Base-by-base conservation (phyloP, 2,329 filamentous ascomycete species). In the Boeremia exigua region DNA sequence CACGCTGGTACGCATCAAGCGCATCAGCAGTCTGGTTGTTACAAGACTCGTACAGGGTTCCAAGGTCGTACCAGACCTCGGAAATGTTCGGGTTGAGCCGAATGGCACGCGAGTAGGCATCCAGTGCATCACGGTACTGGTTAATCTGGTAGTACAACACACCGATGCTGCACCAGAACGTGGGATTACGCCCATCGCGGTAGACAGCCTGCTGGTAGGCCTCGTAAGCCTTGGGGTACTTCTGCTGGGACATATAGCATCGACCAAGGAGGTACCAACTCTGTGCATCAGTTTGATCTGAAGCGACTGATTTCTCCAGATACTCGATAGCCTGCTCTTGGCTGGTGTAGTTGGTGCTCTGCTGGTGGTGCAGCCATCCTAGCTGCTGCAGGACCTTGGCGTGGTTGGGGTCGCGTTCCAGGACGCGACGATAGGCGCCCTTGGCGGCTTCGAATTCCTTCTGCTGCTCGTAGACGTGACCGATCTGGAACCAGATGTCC, bases 91-190 rank as follows among this genome's bases (percentile, higher is more conserved):
- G 95, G 74, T 98, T 99, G 68, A 99, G 79, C 52, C 95, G 89
- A 69, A 98, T 99, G 42, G 95, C 95, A 58, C 95, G 90, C 59
- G 93, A 97, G 78, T 98, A 99, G 34, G 95, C 95, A 80, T 99
- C 95, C 48, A 99, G 85, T 3, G 95, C 95, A 81, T 99, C 95
- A 56, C 95, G 88, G 79, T 99, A 99, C 80, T 99, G 95, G 78
- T 98, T 99, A 81, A 99, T 99, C 79, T 98, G 95, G 79, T 98
- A 99, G 77, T 99, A 99, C 56, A 99, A 84, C 14, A 99, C 95
- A 75, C 95, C 95, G 73, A 99, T 99, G 9, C 94, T 98, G 81
- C 95, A 98, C 95, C 95, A 99, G 81, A 98, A 99, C 2, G 95
- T 98, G 15, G 95, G 95, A 75, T 98, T 98, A 66, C 95, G 89